Conservation (phyloP, 2,329 filamentous ascomycete genomes). For the Fusarium longipes region DNA sequence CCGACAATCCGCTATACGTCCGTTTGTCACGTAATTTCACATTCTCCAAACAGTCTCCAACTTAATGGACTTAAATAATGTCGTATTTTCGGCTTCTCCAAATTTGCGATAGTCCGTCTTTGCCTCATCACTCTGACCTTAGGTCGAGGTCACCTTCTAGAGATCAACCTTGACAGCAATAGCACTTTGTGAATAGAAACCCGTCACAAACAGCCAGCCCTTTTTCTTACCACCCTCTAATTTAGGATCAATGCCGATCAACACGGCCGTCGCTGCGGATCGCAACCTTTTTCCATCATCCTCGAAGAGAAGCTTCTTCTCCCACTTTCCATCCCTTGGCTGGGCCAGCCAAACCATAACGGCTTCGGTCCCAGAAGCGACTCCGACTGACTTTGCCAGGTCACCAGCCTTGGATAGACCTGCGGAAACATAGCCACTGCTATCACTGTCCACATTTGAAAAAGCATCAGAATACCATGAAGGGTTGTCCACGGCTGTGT, state of each 20-base stretch:
- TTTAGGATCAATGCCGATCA: slow-evolving; percentile 64
- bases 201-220: slow-evolving; percentile 69
- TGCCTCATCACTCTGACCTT: background rate
- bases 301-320: slow-evolving; percentile 63
- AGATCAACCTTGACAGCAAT: slow-evolving; percentile 66
- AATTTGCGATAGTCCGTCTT: background rate
- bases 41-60: background rate
- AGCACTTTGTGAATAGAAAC: slow-evolving; percentile 61
- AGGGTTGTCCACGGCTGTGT: slow-evolving; percentile 66
- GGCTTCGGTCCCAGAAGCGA: slow-evolving; percentile 55
- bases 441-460: slow-evolving; percentile 49
- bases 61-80: background rate
- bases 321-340: slow-evolving; percentile 49
- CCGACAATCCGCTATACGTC: slow-evolving; percentile 1
- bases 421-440: slow-evolving; percentile 64
- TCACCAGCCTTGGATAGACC: slow-evolving; percentile 59
- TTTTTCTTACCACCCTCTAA: slow-evolving; percentile 57
- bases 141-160: background rate
- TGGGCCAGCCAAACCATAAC: slow-evolving; percentile 59
- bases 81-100: background rate
- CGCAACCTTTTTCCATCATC: slow-evolving; percentile 66
- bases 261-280: slow-evolving; percentile 61
- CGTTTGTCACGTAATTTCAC: background rate
- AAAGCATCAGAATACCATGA: slow-evolving; percentile 68
- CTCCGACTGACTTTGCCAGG: slow-evolving; percentile 47